Evolutionary conservation across 176 grass and related monocot genomes (phyloP), one percentile per base, ranked within the genome.

Genomic region (Carex scoparia): DNA sequence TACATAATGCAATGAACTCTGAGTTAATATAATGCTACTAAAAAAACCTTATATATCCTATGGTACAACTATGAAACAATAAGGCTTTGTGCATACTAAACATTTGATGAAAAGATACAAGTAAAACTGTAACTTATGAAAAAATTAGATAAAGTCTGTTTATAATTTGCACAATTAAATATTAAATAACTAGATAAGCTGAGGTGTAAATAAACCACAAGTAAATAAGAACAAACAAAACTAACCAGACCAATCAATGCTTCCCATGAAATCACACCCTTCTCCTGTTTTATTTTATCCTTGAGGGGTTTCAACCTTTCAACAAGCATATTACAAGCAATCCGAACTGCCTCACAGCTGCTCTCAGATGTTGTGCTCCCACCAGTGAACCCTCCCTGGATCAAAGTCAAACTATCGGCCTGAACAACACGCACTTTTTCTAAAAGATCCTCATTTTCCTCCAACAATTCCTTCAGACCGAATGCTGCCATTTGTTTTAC

Each of bases 291-390:
- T 32, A 91, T 60, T 31, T 59, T 73, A 67, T 97, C 92, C 59
- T 94, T 97, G 40, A 97, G 69, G 59, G 92, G 86, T 37, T 88
- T 94, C 57, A 97, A 30, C 67, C 94, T 88, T 85, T 88, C 82
- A 1, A 91, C 84, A 54, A 97, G 86, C n/a, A 75, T 44, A 37
- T 11, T 53, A 19, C 94, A 94, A 1, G 92, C 86, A 19, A 76
- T 63, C 12, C 86, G 79, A 84, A 94, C 90, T 0, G 94, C 94
- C 68, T 88, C 94, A 79, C 94, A 93, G 61, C 92, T 97, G 4
- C 69, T 76, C 69, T 97, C 95, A 62, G 95, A 97, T 53, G 91
- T 93, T 19, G 91, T 94, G 86, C 94, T 97, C 27, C 94, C 94
- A 7, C 77, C 89, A 8, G 92, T 97, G n/a, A 84, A 10, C 0